Conservation (phyloP, 805 yeast species). For the Yarrowia sp. region DNA sequence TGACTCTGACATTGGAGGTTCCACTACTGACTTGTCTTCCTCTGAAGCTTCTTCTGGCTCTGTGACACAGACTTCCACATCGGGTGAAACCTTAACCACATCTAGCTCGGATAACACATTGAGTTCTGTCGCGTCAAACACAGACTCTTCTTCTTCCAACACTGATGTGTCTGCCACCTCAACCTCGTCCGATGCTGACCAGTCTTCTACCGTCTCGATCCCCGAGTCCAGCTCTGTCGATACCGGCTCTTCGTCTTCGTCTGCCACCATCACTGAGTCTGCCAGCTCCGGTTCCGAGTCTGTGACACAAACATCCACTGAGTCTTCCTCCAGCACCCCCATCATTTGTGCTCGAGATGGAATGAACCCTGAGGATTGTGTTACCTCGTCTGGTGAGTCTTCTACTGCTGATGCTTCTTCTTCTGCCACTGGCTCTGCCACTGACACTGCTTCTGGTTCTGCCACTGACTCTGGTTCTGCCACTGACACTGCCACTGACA, state of each 20-base stretch:
- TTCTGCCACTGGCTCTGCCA: neutral
- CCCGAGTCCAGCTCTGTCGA: neutral
- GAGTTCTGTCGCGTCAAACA: too few species aligned
- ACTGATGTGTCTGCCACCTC: neutral
- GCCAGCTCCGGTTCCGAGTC: neutral
- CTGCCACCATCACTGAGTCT: neutral
- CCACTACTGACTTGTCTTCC: neutral
- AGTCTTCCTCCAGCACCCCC: neutral
- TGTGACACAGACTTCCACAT: neutral
- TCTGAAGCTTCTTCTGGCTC: neutral
- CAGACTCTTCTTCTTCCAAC: too few species aligned
- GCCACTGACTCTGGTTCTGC: too few species aligned
- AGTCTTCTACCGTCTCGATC: neutral
- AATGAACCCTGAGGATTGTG: neutral
- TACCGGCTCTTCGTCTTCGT: neutral
- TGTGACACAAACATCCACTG: neutral
- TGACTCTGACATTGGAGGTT: neutral
- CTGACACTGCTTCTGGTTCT: neutral
- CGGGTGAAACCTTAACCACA: neutral
- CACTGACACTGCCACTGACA: too few species aligned
- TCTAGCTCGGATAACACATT: neutral
- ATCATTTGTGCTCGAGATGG: constrained; percentile 14
- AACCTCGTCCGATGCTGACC: too few species aligned
- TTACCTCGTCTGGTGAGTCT: neutral
- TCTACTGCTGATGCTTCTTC: neutral